Conservation (phyloP, 2,329 filamentous ascomycete species). For the Fusarium illudens region DNA sequence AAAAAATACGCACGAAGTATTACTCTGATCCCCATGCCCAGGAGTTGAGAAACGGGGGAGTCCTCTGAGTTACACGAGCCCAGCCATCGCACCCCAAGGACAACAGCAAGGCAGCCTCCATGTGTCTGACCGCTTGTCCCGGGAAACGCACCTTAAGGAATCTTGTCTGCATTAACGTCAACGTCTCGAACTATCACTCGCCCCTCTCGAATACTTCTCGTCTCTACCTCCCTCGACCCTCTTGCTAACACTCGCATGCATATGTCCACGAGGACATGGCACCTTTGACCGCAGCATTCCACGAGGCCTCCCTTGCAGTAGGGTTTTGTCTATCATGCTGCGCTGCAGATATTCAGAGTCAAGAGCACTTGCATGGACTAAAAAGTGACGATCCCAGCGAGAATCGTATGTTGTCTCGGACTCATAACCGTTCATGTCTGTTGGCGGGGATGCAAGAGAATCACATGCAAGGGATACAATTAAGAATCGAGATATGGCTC, state of each 20-base stretch:
- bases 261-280: not conserved
- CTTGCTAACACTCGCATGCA: not conserved
- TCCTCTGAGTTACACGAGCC: not conserved
- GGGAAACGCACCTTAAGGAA: not conserved
- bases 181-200: not conserved
- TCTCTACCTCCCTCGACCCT: not conserved
- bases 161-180: not conserved
- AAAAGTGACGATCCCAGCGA: not conserved
- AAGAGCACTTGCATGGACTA: not conserved
- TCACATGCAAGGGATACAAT: constrained; percentile 24
- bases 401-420: constrained; percentile 25
- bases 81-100: not conserved
- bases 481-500: not conserved
- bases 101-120: not conserved
- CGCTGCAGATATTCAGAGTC: not conserved
- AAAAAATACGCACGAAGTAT: no score
- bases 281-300: not conserved
- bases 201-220: not conserved
- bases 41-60: not conserved
- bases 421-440: not conserved
- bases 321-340: not conserved
- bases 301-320: not conserved
- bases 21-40: no score
- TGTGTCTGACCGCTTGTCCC: not conserved
- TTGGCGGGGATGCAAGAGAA: constrained; percentile 10